Evolutionary conservation across 225 moss, liverwort and hornwort species (phyloP), one percentile per base, ranked within the genome.

Genomic region (Physcomitrellopsis africana): DNA sequence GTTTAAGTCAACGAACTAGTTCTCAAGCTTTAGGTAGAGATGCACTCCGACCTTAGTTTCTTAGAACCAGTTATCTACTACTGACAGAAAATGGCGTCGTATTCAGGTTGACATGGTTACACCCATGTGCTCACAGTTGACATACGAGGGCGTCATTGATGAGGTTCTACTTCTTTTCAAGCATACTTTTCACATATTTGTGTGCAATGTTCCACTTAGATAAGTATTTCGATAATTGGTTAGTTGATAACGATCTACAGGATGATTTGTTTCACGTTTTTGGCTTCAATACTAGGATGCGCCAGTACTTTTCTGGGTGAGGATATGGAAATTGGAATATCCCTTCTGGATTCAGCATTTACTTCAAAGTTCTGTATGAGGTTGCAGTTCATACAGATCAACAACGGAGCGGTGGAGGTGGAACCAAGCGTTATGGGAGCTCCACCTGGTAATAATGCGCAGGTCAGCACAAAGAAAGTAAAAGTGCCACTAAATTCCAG

Each of bases 401-500:
- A 80, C 72, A 95, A 95, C 72, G 97, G 97, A 67, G 87, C 91
- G 23, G 97, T 99, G 76, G 97, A 99, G 81, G 54, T 99, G 65
- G 85, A 93, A 16, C 87, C 94, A 32, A 51, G 81, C 55, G 83
- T 99, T 27, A 83, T 95, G 86, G 94, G 93, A 57, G 81, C 81
- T 85, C 86, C 84, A 55, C 82, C 86, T 73, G 3, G 32, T 37
- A 37, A 37, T 37, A 81, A 84, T 62, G 42, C 83, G 43, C 84
- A 89, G 76, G 77, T 79, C 69, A 81, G 84, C 74, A 32, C 76
- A 18, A 92, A 73, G 75, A 99, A 99, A 76, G 77, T 84, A 55
- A 99, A 99, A 84, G 91, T 99, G 72, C 95, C 95, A n/a, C 85
- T 99, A 23, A 99, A 99, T 67, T 99, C 99, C 72, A 93, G 86